Evolutionary conservation across 225 moss, liverwort and hornwort species (phyloP), one percentile per base, ranked within the genome.

Genomic region (Straminergon stramineum): DNA sequence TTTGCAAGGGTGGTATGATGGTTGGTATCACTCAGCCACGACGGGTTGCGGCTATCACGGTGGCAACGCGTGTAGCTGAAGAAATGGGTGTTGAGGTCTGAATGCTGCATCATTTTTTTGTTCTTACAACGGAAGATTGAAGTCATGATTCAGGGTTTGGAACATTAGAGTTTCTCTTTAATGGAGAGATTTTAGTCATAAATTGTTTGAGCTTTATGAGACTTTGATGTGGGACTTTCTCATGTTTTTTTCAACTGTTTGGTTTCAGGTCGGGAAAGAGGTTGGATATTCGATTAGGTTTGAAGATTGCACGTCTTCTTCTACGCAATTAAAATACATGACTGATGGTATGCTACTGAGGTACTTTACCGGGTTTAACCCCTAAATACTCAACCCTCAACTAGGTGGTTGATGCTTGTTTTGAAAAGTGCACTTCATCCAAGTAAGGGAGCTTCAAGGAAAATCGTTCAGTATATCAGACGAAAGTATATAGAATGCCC

Each of bases 201-300:
- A 85, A n/a, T 39, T 84, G 56, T 79, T 19, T 83, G 87, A n/a
- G 28, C 18, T 6, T 67, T 70, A 15, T 79, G 62, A 69, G 27
- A 24, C 41, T 55, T 83, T 48, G 52, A 56, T 69, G 28, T 32
- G 37, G 56, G 53, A 19, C 73, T 83, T 77, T 89, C 92, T 87
- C 43, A 78, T 88, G 64, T 66, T 84, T 80, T 45, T 41, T 74
- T 86, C 41, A 77, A 81, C 52, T 85, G 41, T 77, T 71, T 67
- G 88, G 43, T 69, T 93, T 78, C 94, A 97, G 95, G 88, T 99
- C 31, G 92, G 97, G 80, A 93, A 95, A 82, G 97, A 97, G 76
- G 99, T 99, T 83, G 99, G 99, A 53, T 99, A 99, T 88, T 96
- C 99, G 48, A 97, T 99, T 56, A 94, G 99, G 89, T 99, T 99